phyloP scores from a whole-genome alignment of 441 rosid species.

The Hura crepitans region DNA sequence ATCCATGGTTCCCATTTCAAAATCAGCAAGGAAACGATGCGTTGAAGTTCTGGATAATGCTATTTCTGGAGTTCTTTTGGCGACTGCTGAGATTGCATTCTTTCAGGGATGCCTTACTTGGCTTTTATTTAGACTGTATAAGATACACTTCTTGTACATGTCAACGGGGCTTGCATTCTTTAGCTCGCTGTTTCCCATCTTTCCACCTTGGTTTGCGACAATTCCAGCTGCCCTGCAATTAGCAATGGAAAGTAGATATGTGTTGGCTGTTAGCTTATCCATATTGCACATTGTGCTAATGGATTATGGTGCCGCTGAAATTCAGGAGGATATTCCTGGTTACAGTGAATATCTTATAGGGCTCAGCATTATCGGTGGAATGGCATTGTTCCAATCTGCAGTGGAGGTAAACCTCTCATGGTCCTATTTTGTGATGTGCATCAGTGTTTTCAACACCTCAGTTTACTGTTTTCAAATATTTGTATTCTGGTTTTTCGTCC shows the following conservation, averaged over 20 bases:
- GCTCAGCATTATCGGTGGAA: slow-evolving; percentile 95
- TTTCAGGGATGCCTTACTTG: slow-evolving; percentile 95
- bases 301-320: slow-evolving; percentile 80
- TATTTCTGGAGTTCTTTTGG: slow-evolving; percentile 82
- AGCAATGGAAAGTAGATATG: slow-evolving; percentile 65
- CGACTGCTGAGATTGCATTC: slow-evolving; percentile 85
- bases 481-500: not conserved
- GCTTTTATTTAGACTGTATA: slow-evolving; percentile 75
- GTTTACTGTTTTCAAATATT: slow-evolving; percentile 8
- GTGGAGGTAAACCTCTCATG: slow-evolving; percentile 54
- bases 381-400: slow-evolving; percentile 91
- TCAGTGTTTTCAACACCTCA: not conserved
- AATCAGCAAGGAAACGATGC: slow-evolving; percentile 53
- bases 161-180: slow-evolving; percentile 75
- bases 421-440: not conserved
- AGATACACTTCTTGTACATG: slow-evolving; percentile 82
- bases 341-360: slow-evolving; percentile 76
- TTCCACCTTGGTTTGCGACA: slow-evolving; percentile 84
- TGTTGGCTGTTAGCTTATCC: slow-evolving; percentile 54
- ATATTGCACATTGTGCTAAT: slow-evolving; percentile 65
- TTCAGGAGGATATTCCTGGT: slow-evolving; percentile 89
- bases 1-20: slow-evolving; percentile 72
- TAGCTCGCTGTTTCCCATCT: slow-evolving; percentile 74
- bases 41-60: slow-evolving; percentile 88
- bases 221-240: slow-evolving; percentile 75